A percentile compares a stretch with the other conserved stretches of the same genome.
These are phyloP conservation scores for Suillus ampliporus DNA, from an alignment of 768 basidiomycete genomes.

Conservation along the genomic window DNA sequence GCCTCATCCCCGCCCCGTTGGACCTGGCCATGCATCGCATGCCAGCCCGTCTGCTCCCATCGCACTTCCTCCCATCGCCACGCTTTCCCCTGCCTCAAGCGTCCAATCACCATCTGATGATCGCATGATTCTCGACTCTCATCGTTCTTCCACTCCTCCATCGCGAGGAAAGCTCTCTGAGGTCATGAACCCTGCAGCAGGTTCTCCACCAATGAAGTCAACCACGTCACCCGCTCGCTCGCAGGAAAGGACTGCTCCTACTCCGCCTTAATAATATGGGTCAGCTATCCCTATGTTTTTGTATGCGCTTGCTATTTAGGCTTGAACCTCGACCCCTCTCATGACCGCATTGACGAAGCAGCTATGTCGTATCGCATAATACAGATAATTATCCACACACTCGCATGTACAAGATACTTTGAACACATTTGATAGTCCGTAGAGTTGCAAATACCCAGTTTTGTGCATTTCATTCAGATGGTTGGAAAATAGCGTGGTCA, in stretches of 20 bases:
- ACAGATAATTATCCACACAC: conserved; percentile 32
- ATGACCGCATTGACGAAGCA: conserved; percentile 25
- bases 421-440: conserved; percentile 17
- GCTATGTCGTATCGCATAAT: conserved; percentile 29
- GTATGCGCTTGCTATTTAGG: conserved; percentile 15
- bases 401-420: conserved; percentile 34
- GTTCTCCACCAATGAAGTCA: conserved; percentile 57
- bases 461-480: neutral
- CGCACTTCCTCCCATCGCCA: conserved; percentile 73
- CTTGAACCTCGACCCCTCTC: conserved; percentile 6
- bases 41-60: conserved; percentile 44
- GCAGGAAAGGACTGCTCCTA: conserved; percentile 39
- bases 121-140: conserved; percentile 40
- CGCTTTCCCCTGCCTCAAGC: conserved; percentile 65
- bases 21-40: conserved; percentile 53
- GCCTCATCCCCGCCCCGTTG: conserved; percentile 77
- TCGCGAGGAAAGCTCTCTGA: conserved; percentile 60
- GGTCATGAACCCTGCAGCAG: conserved; percentile 52
- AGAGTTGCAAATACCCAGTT: conserved; percentile 19
- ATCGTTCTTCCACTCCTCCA: conserved; percentile 54
- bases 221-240: conserved; percentile 59
- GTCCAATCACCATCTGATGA: conserved; percentile 57
- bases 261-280: conserved; percentile 25
- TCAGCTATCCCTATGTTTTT: conserved; percentile 9
- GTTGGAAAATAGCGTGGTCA: too few relatives aligned